These are phyloP conservation scores for Blastobotrys proliferans DNA, from an alignment of 1,139 yeast species.

Conservation along the genomic window DNA sequence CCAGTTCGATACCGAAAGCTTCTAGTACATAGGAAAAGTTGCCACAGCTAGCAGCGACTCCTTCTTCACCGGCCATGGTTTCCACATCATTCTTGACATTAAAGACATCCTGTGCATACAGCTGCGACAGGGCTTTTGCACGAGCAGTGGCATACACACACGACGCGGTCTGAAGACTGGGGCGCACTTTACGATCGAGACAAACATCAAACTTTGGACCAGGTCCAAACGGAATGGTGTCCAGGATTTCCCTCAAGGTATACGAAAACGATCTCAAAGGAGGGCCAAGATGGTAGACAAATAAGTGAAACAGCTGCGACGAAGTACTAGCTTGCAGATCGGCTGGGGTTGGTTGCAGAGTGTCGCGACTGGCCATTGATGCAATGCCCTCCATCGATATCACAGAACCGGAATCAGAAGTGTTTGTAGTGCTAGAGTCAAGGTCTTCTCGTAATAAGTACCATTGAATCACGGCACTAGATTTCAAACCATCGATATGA, in stretches of 20 bases:
- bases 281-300: slow-evolving; percentile 66
- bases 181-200: slow-evolving; percentile 43
- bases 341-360: slow-evolving; percentile 1
- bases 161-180: slow-evolving; percentile 51
- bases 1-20: slow-evolving; percentile 58
- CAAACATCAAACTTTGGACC: slow-evolving; percentile 34
- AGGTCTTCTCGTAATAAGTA: slow-evolving; percentile 38
- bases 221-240: slow-evolving; percentile 55
- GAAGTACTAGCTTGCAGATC: slow-evolving; percentile 8
- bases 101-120: slow-evolving; percentile 59
- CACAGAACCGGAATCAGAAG: slow-evolving; percentile 14
- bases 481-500: slow-evolving; percentile 62
- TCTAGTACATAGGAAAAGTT: slow-evolving; percentile 66
- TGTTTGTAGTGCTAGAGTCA: slow-evolving; percentile 2
- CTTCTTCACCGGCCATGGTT: slow-evolving; percentile 66
- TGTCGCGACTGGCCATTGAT: slow-evolving; percentile 1
- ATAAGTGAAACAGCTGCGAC: slow-evolving; percentile 57
- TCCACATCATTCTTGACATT: slow-evolving; percentile 28
- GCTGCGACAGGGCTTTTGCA: slow-evolving; percentile 48
- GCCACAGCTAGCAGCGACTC: slow-evolving; percentile 81
- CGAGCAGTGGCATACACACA: slow-evolving; percentile 57
- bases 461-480: slow-evolving; percentile 67
- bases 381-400: slow-evolving; percentile 14
- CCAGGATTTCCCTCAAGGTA: slow-evolving; percentile 59
- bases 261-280: slow-evolving; percentile 56